Percentiles rank a stretch among this genome's conserved stretches.
phyloP scores from a whole-genome alignment of 805 yeast genomes.

The Monosporozyma solicola region DNA sequence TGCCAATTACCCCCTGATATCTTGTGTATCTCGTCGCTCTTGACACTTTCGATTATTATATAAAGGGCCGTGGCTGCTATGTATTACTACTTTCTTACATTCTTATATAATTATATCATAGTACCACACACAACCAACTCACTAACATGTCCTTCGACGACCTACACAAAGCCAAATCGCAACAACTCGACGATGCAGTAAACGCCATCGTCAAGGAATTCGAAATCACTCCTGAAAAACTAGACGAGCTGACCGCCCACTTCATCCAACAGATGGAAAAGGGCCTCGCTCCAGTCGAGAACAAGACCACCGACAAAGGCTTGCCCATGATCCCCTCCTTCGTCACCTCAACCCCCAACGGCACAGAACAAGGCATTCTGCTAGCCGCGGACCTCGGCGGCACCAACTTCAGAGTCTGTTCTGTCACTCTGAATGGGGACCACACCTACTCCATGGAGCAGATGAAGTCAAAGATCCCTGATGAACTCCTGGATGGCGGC shows the following conservation, averaged over 20 bases:
- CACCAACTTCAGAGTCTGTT: constrained; percentile 90
- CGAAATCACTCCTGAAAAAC: constrained; percentile 17
- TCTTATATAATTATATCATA: no score
- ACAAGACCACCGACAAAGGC: constrained; percentile 32
- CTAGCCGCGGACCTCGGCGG: constrained; percentile 95
- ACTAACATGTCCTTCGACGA: constrained; percentile 25
- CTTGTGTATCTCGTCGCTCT: no score
- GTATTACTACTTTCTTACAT: no score
- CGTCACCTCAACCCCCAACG: constrained; percentile 81
- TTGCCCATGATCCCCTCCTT: constrained; percentile 91
- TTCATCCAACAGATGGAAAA: constrained; percentile 53
- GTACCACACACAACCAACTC: not conserved
- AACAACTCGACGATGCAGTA: constrained; percentile 19
- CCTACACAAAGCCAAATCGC: constrained; percentile 19
- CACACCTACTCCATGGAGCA: constrained; percentile 71
- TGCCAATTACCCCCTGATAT: no score
- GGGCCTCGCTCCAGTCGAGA: constrained; percentile 36
- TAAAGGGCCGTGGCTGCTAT: no score
- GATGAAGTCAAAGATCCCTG: constrained; percentile 70
- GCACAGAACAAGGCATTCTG: constrained; percentile 71
- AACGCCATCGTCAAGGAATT: constrained; percentile 23
- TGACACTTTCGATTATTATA: no score
- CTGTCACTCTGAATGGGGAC: constrained; percentile 66
- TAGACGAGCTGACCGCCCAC: constrained; percentile 33
- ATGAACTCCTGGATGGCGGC: constrained; percentile 61